Base-by-base conservation (phyloP, 1,284 basidiomycete genomes). In the Malassezia cuniculi region DNA sequence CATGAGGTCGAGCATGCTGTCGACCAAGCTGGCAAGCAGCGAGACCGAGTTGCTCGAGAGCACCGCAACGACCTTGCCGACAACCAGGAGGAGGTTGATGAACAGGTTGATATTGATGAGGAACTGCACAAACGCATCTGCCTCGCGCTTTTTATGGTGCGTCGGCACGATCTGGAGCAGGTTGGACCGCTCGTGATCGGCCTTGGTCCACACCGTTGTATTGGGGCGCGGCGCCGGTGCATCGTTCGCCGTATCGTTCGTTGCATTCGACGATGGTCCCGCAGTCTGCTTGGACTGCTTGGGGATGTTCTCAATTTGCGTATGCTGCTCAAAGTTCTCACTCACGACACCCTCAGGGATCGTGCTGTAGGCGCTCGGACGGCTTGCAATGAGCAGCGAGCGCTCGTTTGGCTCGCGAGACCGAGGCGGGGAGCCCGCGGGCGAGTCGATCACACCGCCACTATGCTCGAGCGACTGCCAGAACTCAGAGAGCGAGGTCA, bases 11-110 rank as follows among this genome's bases (percentile, higher is more conserved):
- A 76, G 69, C 0, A 70, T 72, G 14, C 71, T 72, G 57, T 75
- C 75, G 37, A 76, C 72, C 10, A 74, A 62, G 0, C 70, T 72
- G 6, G 75, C 75, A 18, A 74, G 68, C 34, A 76, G 69, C 16
- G 74, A 75, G 40, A 76, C 72, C 6, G 74, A 76, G 28, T 71
- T 69, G 18, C 74, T 74, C 26, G 73, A 70, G 16, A 72, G 59
- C 11, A 75, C 72, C 0, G 74, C 74, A 0, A 72, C 52, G 10
- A 68, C 70, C 51, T 76, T 76, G 4, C 70, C 71, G 2, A 53
- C 68, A 5, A 75, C 69, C 3, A 76, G 68, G 2, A 73, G 14
- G 33, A 74, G 45, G 47, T 75, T 75, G 48, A 74, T 26, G 18
- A 52, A 16, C 16, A 60, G 42, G 32, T 60, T 62, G 48, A 58